These are phyloP conservation scores for Yamadazyma taylorii DNA, from an alignment of 1,139 yeast genomes.

Conservation along the genomic window DNA sequence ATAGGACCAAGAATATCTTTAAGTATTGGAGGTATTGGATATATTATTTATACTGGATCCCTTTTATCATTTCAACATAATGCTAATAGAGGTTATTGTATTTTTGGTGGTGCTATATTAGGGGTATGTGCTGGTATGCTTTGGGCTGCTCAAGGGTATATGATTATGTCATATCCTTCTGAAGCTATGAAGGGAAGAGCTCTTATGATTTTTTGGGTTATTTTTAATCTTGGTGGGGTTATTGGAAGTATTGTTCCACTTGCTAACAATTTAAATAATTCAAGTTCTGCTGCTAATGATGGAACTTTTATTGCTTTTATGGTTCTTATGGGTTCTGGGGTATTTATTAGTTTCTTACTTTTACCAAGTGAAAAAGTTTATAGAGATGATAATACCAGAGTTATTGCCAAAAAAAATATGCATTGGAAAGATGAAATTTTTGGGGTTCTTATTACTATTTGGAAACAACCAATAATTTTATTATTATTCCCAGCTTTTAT, in stretches of 20 bases:
- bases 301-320: constrained; percentile 61
- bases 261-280: constrained; percentile 45
- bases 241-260: constrained; percentile 58
- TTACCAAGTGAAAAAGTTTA: constrained; percentile 51
- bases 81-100: constrained; percentile 57
- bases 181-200: constrained; percentile 56
- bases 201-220: constrained; percentile 59
- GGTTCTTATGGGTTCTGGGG: constrained; percentile 53
- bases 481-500: constrained; percentile 61
- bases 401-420: constrained; percentile 37
- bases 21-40: constrained; percentile 56
- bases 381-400: constrained; percentile 51
- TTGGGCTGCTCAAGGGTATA: constrained; percentile 67
- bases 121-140: constrained; percentile 55
- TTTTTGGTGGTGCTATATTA: constrained; percentile 57
- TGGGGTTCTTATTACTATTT: constrained; percentile 40
- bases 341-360: constrained; percentile 29
- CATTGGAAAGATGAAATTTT: constrained; percentile 47
- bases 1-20: constrained; percentile 52
- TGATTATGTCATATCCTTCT: constrained; percentile 59
- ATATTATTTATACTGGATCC: constrained; percentile 54
- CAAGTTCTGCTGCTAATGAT: constrained; percentile 41
- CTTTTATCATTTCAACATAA: constrained; percentile 46
- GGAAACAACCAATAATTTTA: constrained; percentile 46
- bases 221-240: constrained; percentile 65